Evolutionary conservation across 176 grass and related monocot genomes (phyloP).

Genomic region (Canna indica): DNA sequence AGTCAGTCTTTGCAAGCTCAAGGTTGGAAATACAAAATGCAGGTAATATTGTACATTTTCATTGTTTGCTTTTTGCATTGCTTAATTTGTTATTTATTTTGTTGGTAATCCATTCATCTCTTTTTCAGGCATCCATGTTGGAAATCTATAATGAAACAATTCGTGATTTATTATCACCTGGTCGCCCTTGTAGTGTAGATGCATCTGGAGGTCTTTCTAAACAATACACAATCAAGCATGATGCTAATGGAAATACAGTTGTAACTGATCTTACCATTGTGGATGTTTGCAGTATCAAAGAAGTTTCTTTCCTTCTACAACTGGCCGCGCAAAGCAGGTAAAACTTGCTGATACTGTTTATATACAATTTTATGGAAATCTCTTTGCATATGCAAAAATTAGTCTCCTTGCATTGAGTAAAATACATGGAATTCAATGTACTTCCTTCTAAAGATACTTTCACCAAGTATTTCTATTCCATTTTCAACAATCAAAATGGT

Average conservation of each 20-base stretch:
- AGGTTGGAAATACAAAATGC: constrained; percentile 92
- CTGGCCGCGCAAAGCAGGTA: constrained; percentile 76
- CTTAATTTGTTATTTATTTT: neutral
- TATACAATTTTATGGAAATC: neutral
- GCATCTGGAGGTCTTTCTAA: constrained; percentile 22
- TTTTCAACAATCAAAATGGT: too few relatives aligned
- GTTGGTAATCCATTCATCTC: neutral
- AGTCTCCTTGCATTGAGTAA: neutral
- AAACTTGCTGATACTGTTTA: neutral
- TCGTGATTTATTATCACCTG: constrained; percentile 59
- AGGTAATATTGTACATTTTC: constrained; percentile 24
- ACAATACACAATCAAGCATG: constrained; percentile 80
- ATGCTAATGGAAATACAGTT: constrained; percentile 54
- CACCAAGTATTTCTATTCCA: too few relatives aligned
- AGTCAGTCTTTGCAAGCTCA: constrained; percentile 51
- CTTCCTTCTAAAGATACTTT: too few relatives aligned
- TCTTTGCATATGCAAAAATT: neutral
- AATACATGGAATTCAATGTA: too few relatives aligned
- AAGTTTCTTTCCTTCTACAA: constrained; percentile 53
- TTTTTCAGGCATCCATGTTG: constrained; percentile 70
- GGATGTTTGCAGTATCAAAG: constrained; percentile 48
- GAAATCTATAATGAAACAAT: constrained; percentile 98
- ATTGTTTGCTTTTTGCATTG: neutral
- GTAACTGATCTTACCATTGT: constrained; percentile 68
- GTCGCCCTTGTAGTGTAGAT: constrained; percentile 33